Evolutionary conservation across 1,139 yeast genomes (phyloP).

Genomic region (Hansenula anomala): DNA sequence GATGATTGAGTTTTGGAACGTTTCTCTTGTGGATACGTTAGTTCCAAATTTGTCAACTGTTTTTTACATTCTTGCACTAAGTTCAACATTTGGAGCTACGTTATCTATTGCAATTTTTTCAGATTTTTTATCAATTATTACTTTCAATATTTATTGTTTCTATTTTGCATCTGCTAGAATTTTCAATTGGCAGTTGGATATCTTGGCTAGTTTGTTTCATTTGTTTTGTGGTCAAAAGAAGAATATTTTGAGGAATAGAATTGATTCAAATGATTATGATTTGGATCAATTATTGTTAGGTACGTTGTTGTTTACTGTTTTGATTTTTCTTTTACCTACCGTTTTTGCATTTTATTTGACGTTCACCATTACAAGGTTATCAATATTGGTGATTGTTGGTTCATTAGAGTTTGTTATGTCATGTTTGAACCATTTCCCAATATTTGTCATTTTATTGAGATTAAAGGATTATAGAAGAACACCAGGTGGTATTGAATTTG

Average conservation of each 20-base stretch:
- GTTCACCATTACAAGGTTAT: constrained; percentile 58
- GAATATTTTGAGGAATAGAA: constrained; percentile 77
- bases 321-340: constrained; percentile 79
- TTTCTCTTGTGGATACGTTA: constrained; percentile 24
- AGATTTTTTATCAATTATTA: constrained; percentile 59
- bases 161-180: constrained; percentile 76
- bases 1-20: constrained; percentile 73
- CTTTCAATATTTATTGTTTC: constrained; percentile 72
- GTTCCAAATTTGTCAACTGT: constrained; percentile 28
- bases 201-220: constrained; percentile 71
- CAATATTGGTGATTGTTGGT: constrained; percentile 46
- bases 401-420: constrained; percentile 59
- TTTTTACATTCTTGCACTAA: constrained; percentile 32
- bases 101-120: constrained; percentile 61
- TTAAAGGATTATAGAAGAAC: constrained; percentile 77
- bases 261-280: constrained; percentile 80
- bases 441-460: constrained; percentile 74
- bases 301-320: constrained; percentile 77
- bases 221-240: constrained; percentile 87
- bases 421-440: constrained; percentile 74
- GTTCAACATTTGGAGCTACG: constrained; percentile 59
- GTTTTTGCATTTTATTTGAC: constrained; percentile 78
- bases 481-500: constrained; percentile 79
- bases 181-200: constrained; percentile 68
- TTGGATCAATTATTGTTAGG: constrained; percentile 87